Evolutionary conservation across 2,329 filamentous ascomycete species (phyloP).

Genomic region (Plenodomus tracheiphilus): DNA sequence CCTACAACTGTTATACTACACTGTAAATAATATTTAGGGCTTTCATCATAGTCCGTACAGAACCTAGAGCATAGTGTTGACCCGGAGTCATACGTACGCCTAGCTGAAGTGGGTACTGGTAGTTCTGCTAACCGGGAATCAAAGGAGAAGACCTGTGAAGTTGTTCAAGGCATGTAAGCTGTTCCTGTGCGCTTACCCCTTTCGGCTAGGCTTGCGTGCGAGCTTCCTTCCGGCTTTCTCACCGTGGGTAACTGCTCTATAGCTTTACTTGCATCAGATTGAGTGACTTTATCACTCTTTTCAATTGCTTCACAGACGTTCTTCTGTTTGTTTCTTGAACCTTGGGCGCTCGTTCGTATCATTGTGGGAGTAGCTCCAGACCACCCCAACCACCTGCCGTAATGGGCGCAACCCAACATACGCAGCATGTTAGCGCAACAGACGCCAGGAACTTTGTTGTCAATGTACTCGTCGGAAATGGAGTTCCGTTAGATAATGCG

Average conservation of each 20-base stretch:
- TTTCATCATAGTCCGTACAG: too few relatives aligned
- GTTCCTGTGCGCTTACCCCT: background rate
- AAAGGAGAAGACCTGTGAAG: too few relatives aligned
- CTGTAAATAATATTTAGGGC: too few relatives aligned
- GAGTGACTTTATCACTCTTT: background rate
- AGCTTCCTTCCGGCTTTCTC: background rate
- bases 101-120: too few relatives aligned
- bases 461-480: conserved; percentile 62
- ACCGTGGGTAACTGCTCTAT: background rate
- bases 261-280: background rate
- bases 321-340: background rate
- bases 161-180: too few relatives aligned
- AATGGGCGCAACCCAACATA: conserved; percentile 10
- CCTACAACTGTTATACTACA: too few relatives aligned
- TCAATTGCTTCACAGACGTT: background rate
- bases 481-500: conserved; percentile 63
- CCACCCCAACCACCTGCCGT: conserved; percentile 2
- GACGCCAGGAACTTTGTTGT: conserved; percentile 52
- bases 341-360: background rate
- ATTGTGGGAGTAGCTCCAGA: too few relatives aligned
- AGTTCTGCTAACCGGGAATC: too few relatives aligned
- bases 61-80: too few relatives aligned
- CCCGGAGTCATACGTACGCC: too few relatives aligned
- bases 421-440: conserved; percentile 23
- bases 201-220: background rate